Evolutionary conservation across 306 rosid genomes (phyloP), one percentile per base, ranked within the genome.

Genomic region (Begonia peltatifolia): DNA sequence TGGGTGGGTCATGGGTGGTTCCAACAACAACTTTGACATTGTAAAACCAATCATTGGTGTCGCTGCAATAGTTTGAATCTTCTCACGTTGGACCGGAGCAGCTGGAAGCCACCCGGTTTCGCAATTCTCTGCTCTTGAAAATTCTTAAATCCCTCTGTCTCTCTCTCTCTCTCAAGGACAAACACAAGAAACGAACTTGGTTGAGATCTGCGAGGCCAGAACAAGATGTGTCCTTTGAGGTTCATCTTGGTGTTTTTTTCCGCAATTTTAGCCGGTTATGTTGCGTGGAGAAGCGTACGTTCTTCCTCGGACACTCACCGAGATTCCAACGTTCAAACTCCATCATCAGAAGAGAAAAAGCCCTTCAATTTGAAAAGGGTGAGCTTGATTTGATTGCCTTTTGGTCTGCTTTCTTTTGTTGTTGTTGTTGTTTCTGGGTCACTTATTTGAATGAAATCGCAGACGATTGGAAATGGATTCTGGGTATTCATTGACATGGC

Each of bases 401-500:
- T 30, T 25, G 41, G 47, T 54, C 46, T 51, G 9, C 14, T 16
- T 36, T 14, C 7, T 0, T 49, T 25, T 3, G 2, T 6, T 25
- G 6, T 25, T 25, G 6, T 25, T 30, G 38, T 3, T 30, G 8
- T 30, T 30, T 9, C 6, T 57, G 44, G 44, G 2, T 18, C 16
- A 9, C 12, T 23, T n/a, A 23, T 5, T 15, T n/a, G 57, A 20
- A 41, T 5, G 47, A 46, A 47, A 61, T 68, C 57, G 20, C 75
- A 74, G 84, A 74, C 52, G 64, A 63, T 74, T 43, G 63, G 66
- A 65, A 76, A 62, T 4, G 78, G 74, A 20, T 74, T 83, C 67
- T 83, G 87, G 87, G 76, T 68, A 14, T 70, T 74, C 9, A 64
- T 83, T 12, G 94, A 87, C 68, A 83, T 78, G 96, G 90, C 87